Percentiles rank a stretch among this genome's conserved stretches.
Evolutionary conservation across 192 early-diverging fungal species (phyloP).

Genomic region (Umbelopsis sp.): DNA sequence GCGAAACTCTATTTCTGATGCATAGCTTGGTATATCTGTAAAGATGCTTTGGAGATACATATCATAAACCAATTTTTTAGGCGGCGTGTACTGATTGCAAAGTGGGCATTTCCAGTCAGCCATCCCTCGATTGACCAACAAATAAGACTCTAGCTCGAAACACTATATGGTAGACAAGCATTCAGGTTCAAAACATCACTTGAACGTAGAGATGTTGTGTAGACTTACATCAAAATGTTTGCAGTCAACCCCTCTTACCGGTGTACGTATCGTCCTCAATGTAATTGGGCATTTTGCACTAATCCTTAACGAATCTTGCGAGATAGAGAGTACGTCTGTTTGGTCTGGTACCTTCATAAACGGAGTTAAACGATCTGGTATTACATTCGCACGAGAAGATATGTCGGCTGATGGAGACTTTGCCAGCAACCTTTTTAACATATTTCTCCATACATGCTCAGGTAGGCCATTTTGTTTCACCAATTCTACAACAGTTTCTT

Average conservation of each 20-base stretch:
- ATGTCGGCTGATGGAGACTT: not conserved
- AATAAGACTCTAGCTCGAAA: conserved; percentile 22
- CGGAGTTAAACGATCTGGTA: not conserved
- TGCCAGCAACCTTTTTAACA: not conserved
- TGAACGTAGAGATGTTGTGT: not conserved
- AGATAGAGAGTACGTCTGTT: not conserved
- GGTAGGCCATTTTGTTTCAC: not conserved
- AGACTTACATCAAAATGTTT: conserved; percentile 28
- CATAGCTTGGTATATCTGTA: not conserved
- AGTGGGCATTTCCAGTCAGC: conserved; percentile 27
- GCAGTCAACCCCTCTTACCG: conserved; percentile 23
- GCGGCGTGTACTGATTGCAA: conserved; percentile 17
- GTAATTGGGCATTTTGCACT: conserved; percentile 27
- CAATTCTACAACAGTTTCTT: not conserved
- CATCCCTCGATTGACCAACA: conserved; percentile 3
- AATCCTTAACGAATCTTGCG: conserved; percentile 12
- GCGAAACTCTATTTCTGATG: conserved; percentile 21
- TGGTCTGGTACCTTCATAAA: not conserved
- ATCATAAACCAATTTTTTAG: conserved; percentile 14
- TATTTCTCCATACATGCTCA: not conserved
- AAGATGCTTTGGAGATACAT: conserved; percentile 17
- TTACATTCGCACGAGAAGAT: not conserved
- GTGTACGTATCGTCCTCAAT: conserved; percentile 2
- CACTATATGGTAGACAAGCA: conserved; percentile 9
- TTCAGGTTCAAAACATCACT: not conserved